Conservation (phyloP, 2,329 filamentous ascomycete species). For the Venturia oleaginea region DNA sequence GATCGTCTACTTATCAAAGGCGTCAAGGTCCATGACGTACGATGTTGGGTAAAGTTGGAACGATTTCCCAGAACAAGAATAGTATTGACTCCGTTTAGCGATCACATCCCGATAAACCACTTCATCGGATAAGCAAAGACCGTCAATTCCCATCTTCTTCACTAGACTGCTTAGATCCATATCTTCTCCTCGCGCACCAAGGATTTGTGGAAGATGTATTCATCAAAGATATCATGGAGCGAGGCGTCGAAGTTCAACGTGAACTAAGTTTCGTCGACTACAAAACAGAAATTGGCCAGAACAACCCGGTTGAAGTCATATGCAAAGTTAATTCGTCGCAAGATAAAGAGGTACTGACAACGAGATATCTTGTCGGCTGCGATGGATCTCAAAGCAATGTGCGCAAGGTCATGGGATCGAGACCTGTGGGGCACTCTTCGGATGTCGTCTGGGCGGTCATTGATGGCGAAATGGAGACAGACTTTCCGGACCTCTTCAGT, state of each 20-base stretch:
- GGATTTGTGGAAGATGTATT: slow-evolving; percentile 67
- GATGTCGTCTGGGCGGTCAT: slow-evolving; percentile 55
- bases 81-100: slow-evolving; percentile 20
- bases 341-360: slow-evolving; percentile 37
- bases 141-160: slow-evolving; percentile 50
- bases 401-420: slow-evolving; percentile 46
- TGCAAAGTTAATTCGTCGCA: slow-evolving; percentile 32
- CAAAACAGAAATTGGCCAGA: slow-evolving; percentile 28
- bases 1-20: slow-evolving; percentile 58
- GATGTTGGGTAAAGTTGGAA: slow-evolving; percentile 50
- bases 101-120: slow-evolving; percentile 27
- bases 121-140: slow-evolving; percentile 55
- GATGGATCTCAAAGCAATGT: slow-evolving; percentile 66
- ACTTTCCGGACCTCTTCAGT: slow-evolving; percentile 68
- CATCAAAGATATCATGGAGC: slow-evolving; percentile 57
- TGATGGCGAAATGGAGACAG: slow-evolving; percentile 60
- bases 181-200: slow-evolving; percentile 54
- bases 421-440: slow-evolving; percentile 4
- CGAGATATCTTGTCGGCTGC: slow-evolving; percentile 61
- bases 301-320: slow-evolving; percentile 32
- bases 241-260: slow-evolving; percentile 54
- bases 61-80: slow-evolving; percentile 17
- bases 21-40: slow-evolving; percentile 64
- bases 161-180: slow-evolving; percentile 45
- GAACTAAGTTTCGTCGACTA: slow-evolving; percentile 53